These are phyloP conservation scores for Syncephalis plumigaleata DNA, from an alignment of 371 early-diverging fungal species.

Conservation along the genomic window DNA sequence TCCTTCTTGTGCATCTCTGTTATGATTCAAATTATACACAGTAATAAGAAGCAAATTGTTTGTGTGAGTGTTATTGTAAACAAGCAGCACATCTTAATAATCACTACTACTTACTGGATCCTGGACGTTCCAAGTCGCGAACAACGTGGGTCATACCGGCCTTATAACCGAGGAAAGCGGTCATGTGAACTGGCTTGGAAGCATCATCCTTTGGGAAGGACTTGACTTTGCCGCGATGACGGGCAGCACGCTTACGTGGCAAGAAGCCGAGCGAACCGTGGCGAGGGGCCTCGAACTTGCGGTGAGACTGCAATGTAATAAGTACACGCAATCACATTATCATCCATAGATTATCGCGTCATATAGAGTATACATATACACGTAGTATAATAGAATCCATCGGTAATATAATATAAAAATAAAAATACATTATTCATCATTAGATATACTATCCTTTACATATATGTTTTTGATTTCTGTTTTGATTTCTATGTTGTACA, in stretches of 20 bases:
- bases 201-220: slow-evolving; percentile 98
- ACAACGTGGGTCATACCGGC: slow-evolving; percentile 99
- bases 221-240: slow-evolving; percentile 93
- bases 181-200: slow-evolving; percentile 92
- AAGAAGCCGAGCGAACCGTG: slow-evolving; percentile 98
- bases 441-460: no score
- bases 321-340: no score
- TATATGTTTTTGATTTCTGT: no score
- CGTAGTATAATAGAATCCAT: no score
- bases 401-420: no score
- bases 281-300: slow-evolving; percentile 86
- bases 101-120: slow-evolving; percentile 51
- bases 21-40: slow-evolving; percentile 4
- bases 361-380: no score
- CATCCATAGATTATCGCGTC: no score
- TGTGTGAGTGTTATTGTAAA: background rate
- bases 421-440: no score
- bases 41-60: background rate
- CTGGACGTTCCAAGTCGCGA: slow-evolving; percentile 95
- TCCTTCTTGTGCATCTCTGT: slow-evolving; percentile 97
- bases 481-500: no score
- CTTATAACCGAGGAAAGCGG: slow-evolving; percentile 99
- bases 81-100: background rate
- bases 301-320: slow-evolving; percentile 34
- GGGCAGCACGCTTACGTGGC: slow-evolving; percentile 94